Base-by-base conservation (phyloP, 1,139 yeast genomes). In the Candida mesenterica region DNA sequence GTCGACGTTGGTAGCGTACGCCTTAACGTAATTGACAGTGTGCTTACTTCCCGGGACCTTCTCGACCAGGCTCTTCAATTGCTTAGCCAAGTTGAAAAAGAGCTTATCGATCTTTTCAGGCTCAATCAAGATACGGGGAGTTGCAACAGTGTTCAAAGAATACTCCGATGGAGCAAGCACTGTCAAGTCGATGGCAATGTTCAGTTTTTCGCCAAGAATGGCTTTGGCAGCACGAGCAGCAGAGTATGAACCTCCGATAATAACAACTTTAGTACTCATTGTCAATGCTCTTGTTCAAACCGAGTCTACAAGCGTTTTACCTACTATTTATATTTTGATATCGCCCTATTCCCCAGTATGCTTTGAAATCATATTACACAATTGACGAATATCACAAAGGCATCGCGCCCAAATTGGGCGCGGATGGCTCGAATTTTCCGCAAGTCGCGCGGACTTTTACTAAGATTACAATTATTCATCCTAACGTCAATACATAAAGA, bases 191-290 rank as follows among this genome's bases (percentile, higher is more conserved):
- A 43, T 40, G 10, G 5, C 17, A 10, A 37, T 37, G 1, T 34
- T 29, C 5, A 32, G 15, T 19, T 32, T 31, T 6, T 29, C n/a
- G n/a, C n/a, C 28, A 8, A 43, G 40, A 15, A 49, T 31, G 13
- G 42, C 28, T 20, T 53, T 53, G 7, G 59, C 55, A 4, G 67
- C 65, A 5, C 34, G 26, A n/a, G 53, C 41, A 3, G 57, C 71
- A 4, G 64, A 66, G 38, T 46, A 63, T 2, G 68, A 64, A 3
- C 62, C 68, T 7, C 71, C 71, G 15, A 65, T 45, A n/a, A 65
- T 56, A 3, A 62, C 58, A 15, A 62, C 36, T 31, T 46, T 25
- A n/a, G n/a, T n/a, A n/a, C n/a, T n/a, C n/a, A n/a, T n/a, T n/a
- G n/a, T n/a, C n/a, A n/a, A n/a, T n/a, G n/a, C n/a, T n/a, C n/a